phyloP scores from a whole-genome alignment of 2,329 filamentous ascomycete species.

The Aspergillus pseudoviridinutans region DNA sequence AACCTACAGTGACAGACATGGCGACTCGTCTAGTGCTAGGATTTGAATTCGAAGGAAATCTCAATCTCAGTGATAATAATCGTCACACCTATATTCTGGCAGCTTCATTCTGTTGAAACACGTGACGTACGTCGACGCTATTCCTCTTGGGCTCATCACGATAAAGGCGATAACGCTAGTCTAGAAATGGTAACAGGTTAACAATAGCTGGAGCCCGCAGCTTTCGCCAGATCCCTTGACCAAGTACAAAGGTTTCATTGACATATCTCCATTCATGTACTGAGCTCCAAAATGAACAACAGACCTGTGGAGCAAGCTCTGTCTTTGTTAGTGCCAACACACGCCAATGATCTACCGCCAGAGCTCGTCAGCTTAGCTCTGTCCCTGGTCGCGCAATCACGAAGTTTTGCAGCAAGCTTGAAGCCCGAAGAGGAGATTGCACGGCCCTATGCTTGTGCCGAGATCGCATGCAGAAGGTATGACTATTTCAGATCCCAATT shows the following conservation, averaged over 20 bases:
- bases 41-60: neutral
- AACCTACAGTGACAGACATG: neutral
- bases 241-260: neutral
- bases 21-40: neutral
- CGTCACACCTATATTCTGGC: neutral
- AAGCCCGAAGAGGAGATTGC: slow-evolving; percentile 85
- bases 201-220: no score
- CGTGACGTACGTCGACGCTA: neutral
- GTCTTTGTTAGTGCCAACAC: slow-evolving; percentile 68
- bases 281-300: slow-evolving; percentile 57
- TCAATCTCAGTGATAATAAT: neutral
- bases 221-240: neutral
- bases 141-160: neutral
- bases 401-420: slow-evolving; percentile 69
- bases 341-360: slow-evolving; percentile 62
- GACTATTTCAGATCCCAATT: neutral
- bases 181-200: neutral
- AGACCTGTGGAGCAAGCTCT: slow-evolving; percentile 70
- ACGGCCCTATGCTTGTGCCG: slow-evolving; percentile 77
- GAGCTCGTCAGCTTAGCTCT: slow-evolving; percentile 68
- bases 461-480: slow-evolving; percentile 84
- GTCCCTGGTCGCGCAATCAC: slow-evolving; percentile 75
- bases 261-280: neutral
- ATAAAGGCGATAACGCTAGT: neutral
- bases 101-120: neutral